Evolutionary conservation across 2,329 filamentous ascomycete genomes (phyloP), one percentile per base, ranked within the genome.

Genomic region (Aureobasidium sp.): DNA sequence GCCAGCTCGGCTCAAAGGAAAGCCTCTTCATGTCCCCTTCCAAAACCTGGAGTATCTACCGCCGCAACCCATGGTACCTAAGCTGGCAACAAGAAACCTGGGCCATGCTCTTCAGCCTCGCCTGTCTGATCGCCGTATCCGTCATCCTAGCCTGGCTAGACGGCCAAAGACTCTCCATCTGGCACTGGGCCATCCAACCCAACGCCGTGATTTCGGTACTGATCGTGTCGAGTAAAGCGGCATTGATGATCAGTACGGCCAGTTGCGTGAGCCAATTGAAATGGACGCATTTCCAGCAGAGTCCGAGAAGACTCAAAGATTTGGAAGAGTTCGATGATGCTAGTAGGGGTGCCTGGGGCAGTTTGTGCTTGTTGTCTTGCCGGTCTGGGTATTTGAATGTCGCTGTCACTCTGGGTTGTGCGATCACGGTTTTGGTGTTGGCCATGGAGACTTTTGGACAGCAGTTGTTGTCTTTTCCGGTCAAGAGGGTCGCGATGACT

Each of bases 11-110:
- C 4, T 24, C 34, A 3, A 48, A 27, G 19, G 7, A 25, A 37
- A 14, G 16, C n/a, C 1, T 35, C 19, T 19, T 48, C 42, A 34
- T 45, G 29, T 45, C 44, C 2, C 44, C 44, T 14, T 27, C 44
- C 1, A n/a, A n/a, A n/a, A 35, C 44, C 22, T 48, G 44, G 44
- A 48, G 37, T n/a, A 30, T 48, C 21, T 37, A 48, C 21, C 44
- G 44, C 16, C 30, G 21, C 10, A 48, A 48, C 11, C 44, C 44
- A 3, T 48, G 32, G 30, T 48, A 48, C 8, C 30, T 48, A 1
- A 34, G 27, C 30, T 48, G 44, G 44, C 30, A 48, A 37, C 44
- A 48, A 48, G 44, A 48, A 48, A 35, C 44, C n/a, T 48, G 44
- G 44, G 44, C 44, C 44, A 48, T 48, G 44, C 17, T 48, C 3